Percentiles rank a stretch among this genome's conserved stretches.
These are phyloP conservation scores for Teratosphaeria gauchensis DNA, from an alignment of 2,329 filamentous ascomycete genomes.

Conservation along the genomic window DNA sequence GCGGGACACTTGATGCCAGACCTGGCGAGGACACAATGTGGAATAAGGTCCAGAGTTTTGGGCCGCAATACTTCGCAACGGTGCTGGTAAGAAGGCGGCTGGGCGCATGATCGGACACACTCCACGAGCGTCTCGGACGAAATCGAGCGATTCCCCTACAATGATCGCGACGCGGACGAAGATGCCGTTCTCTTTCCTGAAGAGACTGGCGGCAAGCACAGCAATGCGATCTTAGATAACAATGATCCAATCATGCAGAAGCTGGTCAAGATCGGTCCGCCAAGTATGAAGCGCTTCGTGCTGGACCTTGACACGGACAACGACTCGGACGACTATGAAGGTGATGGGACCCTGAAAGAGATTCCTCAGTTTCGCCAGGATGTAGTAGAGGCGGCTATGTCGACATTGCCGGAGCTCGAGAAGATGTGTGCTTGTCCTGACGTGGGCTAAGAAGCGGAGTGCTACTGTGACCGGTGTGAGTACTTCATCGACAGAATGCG, in stretches of 20 bases:
- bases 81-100: not conserved
- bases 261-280: not conserved
- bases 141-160: conserved; percentile 26
- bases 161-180: conserved; percentile 32
- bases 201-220: conserved; percentile 12
- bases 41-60: too few species aligned
- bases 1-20: too few species aligned
- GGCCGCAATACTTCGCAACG: too few species aligned
- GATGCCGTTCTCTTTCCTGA: conserved; percentile 34
- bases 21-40: too few species aligned
- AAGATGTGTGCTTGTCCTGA: not conserved
- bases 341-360: not conserved
- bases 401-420: not conserved
- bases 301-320: not conserved
- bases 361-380: not conserved
- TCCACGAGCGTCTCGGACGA: conserved; percentile 2
- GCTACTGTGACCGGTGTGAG: not conserved
- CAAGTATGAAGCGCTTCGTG: not conserved
- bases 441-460: not conserved
- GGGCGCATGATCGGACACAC: conserved; percentile 3
- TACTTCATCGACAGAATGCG: not conserved
- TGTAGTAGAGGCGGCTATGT: conserved; percentile 1
- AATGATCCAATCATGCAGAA: conserved; percentile 1
- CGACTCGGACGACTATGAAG: not conserved
- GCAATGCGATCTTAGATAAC: conserved; percentile 1